Conservation (phyloP, 345 rosid species). For the Chamaenerion angustifolium region DNA sequence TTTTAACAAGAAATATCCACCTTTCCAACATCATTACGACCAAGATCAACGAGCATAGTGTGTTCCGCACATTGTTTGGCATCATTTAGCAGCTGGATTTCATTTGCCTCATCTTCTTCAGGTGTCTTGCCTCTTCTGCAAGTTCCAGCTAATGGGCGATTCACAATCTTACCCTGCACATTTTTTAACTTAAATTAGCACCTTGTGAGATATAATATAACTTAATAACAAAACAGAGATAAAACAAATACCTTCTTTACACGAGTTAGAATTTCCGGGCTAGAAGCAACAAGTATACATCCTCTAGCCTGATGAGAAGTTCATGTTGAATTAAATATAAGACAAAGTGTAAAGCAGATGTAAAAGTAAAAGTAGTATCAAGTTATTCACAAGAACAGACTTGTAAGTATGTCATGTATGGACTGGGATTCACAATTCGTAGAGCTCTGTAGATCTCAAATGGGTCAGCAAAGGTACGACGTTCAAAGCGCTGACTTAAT, state of each 20-base stretch:
- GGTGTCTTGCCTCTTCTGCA: conserved; percentile 52
- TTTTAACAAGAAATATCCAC: conserved; percentile 10
- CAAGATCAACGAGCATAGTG: conserved; percentile 83
- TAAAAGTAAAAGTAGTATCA: background rate
- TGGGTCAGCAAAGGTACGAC: conserved; percentile 80
- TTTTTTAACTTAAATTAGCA: background rate
- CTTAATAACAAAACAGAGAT: background rate
- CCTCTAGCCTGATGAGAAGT: conserved; percentile 53
- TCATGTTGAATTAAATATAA: background rate
- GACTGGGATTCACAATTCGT: conserved; percentile 87
- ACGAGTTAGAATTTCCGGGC: conserved; percentile 87
- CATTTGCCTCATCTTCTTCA: conserved; percentile 46
- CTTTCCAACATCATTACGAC: conserved; percentile 85
- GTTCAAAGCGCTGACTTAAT: conserved; percentile 77
- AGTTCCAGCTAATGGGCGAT: conserved; percentile 87
- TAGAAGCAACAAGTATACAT: conserved; percentile 75
- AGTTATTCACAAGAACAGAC: conserved; percentile 21
- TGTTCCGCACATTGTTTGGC: conserved; percentile 85
- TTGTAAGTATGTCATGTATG: conserved; percentile 81
- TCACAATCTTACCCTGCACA: conserved; percentile 60
- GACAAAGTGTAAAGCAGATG: conserved; percentile 5
- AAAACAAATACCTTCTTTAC: conserved; percentile 46
- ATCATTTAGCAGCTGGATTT: conserved; percentile 39
- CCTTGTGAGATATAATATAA: background rate
- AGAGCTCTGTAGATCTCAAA: conserved; percentile 83